Evolutionary conservation across 2,329 filamentous ascomycete species (phyloP).

Genomic region (Didymella keratinophila): DNA sequence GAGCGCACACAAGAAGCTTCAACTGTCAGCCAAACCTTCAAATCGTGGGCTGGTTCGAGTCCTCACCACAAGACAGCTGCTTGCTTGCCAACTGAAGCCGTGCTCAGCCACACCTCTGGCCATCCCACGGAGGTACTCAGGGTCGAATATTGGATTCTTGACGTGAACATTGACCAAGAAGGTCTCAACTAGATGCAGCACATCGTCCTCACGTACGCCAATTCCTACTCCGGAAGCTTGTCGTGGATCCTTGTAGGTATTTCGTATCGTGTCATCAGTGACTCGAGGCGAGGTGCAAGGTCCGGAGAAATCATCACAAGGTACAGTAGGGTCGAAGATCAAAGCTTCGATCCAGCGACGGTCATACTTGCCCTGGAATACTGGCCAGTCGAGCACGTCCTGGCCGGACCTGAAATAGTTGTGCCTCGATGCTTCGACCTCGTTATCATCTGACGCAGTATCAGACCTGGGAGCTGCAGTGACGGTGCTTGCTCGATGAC

Average conservation of each 20-base stretch:
- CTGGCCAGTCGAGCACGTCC: slow-evolving; percentile 43
- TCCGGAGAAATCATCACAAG: slow-evolving; percentile 3
- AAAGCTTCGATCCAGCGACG: slow-evolving; percentile 22
- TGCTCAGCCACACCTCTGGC: slow-evolving; percentile 33
- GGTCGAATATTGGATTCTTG: slow-evolving; percentile 47
- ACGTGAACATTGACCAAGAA: slow-evolving; percentile 46
- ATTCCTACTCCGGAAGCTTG: slow-evolving; percentile 1
- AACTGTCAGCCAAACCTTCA: background rate
- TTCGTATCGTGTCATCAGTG: slow-evolving; percentile 4
- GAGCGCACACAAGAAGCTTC: slow-evolving; percentile 45
- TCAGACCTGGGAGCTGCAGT: background rate
- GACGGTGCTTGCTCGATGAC: background rate
- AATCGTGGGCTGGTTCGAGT: too few relatives aligned
- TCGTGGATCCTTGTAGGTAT: slow-evolving; percentile 12
- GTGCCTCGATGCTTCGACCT: background rate
- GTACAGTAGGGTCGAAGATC: slow-evolving; percentile 23
- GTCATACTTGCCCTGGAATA: slow-evolving; percentile 36
- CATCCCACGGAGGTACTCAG: slow-evolving; percentile 30
- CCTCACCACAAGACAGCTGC: slow-evolving; percentile 44
- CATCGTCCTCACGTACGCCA: slow-evolving; percentile 40
- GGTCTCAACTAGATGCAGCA: slow-evolving; percentile 34
- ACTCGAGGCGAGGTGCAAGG: slow-evolving; percentile 14
- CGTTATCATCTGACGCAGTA: background rate
- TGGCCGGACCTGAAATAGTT: slow-evolving; percentile 24
- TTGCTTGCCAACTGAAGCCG: slow-evolving; percentile 40